A percentile compares a stretch with the other conserved stretches of the same genome.
These are phyloP conservation scores for Astrothelium subdiscretum DNA, from an alignment of 495 filamentous ascomycete species.

Conservation along the genomic window DNA sequence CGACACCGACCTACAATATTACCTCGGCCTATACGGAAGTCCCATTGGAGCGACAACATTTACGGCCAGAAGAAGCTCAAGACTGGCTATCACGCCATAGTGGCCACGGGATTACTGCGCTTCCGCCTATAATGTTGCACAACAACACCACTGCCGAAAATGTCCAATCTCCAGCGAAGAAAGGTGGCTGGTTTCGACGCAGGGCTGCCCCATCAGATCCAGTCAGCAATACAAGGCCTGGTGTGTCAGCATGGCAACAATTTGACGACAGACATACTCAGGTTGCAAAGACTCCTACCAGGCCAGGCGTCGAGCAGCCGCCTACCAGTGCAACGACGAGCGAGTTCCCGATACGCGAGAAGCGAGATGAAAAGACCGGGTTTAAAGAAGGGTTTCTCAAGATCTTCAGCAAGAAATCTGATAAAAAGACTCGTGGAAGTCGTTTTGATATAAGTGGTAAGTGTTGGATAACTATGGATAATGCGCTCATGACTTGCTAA, in stretches of 20 bases:
- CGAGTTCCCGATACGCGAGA: conserved; percentile 27
- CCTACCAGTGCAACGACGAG: conserved; percentile 13
- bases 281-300: background rate
- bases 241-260: conserved; percentile 17
- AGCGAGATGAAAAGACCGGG: conserved; percentile 9
- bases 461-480: background rate
- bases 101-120: background rate
- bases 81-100: background rate
- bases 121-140: background rate
- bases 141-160: background rate
- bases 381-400: conserved; percentile 18
- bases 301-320: conserved; percentile 10
- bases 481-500: background rate
- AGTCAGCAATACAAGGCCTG: conserved; percentile 1
- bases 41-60: background rate
- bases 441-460: conserved; percentile 7
- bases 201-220: conserved; percentile 6
- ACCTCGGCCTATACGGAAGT: background rate
- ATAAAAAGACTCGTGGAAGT: conserved; percentile 9
- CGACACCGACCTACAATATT: conserved; percentile 4
- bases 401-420: conserved; percentile 17
- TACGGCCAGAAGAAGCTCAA: background rate
- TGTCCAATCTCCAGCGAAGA: conserved; percentile 18
- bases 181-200: conserved; percentile 27
- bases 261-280: conserved; percentile 19